phyloP scores from a whole-genome alignment of 768 basidiomycete species.

The Fomitopsis pulvina region DNA sequence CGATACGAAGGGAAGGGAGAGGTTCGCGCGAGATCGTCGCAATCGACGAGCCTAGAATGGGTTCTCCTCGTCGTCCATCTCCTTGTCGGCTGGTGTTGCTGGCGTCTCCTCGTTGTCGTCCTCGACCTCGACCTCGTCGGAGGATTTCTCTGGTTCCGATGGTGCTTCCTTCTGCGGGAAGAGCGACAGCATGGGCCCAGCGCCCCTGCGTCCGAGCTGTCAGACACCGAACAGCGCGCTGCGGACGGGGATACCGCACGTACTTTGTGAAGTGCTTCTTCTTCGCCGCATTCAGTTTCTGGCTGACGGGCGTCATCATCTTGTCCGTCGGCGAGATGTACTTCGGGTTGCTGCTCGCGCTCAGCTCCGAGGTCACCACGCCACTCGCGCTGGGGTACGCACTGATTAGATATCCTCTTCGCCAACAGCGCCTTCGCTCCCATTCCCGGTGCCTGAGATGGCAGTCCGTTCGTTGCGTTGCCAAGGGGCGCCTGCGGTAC shows the following conservation, averaged over 20 bases:
- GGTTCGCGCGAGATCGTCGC: not conserved
- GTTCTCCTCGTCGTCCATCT: constrained; percentile 53
- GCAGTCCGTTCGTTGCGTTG: constrained; percentile 47
- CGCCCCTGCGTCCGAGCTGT: constrained; percentile 33
- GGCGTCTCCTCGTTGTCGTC: not conserved
- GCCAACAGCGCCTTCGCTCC: constrained; percentile 89
- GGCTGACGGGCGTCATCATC: constrained; percentile 88
- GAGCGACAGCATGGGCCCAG: constrained; percentile 54
- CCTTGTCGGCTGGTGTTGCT: constrained; percentile 25
- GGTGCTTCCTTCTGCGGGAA: constrained; percentile 40
- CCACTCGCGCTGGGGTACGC: constrained; percentile 26
- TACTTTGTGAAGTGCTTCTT: constrained; percentile 93
- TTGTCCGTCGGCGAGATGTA: constrained; percentile 94
- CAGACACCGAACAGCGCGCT: not conserved
- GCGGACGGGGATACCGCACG: constrained; percentile 16
- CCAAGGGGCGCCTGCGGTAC: constrained; percentile 78
- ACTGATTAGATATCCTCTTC: constrained; percentile 93
- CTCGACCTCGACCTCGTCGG: constrained; percentile 20
- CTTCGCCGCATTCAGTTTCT: constrained; percentile 85
- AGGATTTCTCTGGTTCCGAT: constrained; percentile 28
- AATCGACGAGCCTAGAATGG: constrained; percentile 50
- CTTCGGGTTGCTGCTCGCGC: constrained; percentile 62
- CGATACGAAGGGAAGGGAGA: not conserved
- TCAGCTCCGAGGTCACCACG: constrained; percentile 3
- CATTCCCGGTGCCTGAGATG: constrained; percentile 58